A percentile compares a stretch with the other conserved stretches of the same genome.
Conservation (phyloP, 2,329 filamentous ascomycete species). For the Cladosporium phlei region DNA sequence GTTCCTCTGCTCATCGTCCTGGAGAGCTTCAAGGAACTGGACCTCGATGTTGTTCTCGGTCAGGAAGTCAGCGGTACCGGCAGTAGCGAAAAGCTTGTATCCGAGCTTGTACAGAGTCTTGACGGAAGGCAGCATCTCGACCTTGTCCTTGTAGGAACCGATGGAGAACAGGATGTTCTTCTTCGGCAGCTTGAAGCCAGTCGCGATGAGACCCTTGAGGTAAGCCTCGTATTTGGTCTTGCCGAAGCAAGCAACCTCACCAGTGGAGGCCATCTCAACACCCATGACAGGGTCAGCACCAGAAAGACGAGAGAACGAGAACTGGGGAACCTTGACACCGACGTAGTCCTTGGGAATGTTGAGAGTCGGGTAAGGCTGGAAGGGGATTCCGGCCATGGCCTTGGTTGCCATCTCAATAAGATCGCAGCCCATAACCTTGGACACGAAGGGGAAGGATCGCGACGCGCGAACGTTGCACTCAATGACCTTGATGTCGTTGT, state of each 20-base stretch:
- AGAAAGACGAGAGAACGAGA: slow-evolving; percentile 95
- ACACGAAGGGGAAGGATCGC: slow-evolving; percentile 95
- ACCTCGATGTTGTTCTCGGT: slow-evolving; percentile 88
- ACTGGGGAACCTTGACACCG: slow-evolving; percentile 96
- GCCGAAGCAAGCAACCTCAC: slow-evolving; percentile 95
- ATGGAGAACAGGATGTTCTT: slow-evolving; percentile 94
- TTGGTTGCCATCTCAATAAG: slow-evolving; percentile 98
- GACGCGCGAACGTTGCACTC: slow-evolving; percentile 98
- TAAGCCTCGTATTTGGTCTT: slow-evolving; percentile 96
- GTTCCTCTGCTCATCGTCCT: slow-evolving; percentile 77
- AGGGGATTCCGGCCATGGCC: slow-evolving; percentile 82
- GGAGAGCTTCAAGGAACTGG: slow-evolving; percentile 85
- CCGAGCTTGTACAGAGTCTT: slow-evolving; percentile 84
- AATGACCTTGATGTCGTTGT: slow-evolving; percentile 99
- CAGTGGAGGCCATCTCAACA: slow-evolving; percentile 98
- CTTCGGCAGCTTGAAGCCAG: slow-evolving; percentile 92
- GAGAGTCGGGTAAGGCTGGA: slow-evolving; percentile 74
- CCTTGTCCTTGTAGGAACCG: slow-evolving; percentile 95
- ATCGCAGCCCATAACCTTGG: slow-evolving; percentile 96
- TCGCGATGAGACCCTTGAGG: slow-evolving; percentile 90
- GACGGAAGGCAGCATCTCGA: slow-evolving; percentile 92
- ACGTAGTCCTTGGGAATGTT: slow-evolving; percentile 77
- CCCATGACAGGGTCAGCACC: slow-evolving; percentile 94
- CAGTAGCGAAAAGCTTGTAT: slow-evolving; percentile 92
- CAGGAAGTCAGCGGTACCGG: slow-evolving; percentile 93